Evolutionary conservation across 2,329 filamentous ascomycete species (phyloP).

Genomic region (Colletotrichum cuscutae): DNA sequence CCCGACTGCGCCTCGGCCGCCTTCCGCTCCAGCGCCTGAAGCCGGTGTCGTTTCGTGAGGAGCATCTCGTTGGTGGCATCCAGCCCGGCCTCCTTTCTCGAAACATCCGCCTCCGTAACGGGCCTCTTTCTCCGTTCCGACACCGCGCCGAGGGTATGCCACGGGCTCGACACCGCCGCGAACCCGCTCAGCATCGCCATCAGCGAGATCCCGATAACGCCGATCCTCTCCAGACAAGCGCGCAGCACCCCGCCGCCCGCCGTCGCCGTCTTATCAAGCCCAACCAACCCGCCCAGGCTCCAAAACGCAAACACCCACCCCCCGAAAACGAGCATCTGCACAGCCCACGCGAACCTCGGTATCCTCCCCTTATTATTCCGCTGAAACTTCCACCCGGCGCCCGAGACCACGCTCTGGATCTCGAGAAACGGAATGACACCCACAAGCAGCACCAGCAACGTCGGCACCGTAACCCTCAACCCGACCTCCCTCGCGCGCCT

Average conservation of each 20-base stretch:
- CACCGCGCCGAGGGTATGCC: conserved; percentile 81
- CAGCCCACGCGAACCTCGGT: conserved; percentile 70
- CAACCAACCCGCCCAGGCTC: conserved; percentile 74
- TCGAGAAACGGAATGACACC: conserved; percentile 83
- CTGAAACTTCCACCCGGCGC: conserved; percentile 71
- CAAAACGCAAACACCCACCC: conserved; percentile 81
- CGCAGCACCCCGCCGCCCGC: conserved; percentile 50
- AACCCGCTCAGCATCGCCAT: conserved; percentile 93
- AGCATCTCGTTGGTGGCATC: conserved; percentile 86
- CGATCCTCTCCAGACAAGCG: conserved; percentile 75
- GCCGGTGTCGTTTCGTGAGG: conserved; percentile 75
- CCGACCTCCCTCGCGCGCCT: conserved; percentile 74
- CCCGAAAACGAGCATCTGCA: conserved; percentile 71
- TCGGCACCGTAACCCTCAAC: conserved; percentile 75
- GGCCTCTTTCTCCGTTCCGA: conserved; percentile 60
- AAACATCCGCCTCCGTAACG: conserved; percentile 79
- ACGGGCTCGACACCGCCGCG: conserved; percentile 86
- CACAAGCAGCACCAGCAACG: conserved; percentile 77
- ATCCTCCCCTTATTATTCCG: conserved; percentile 65
- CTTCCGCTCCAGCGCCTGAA: conserved; percentile 77
- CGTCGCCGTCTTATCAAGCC: conserved; percentile 43
- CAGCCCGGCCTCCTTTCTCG: conserved; percentile 81
- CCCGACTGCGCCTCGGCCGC: conserved; percentile 47
- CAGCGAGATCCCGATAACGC: conserved; percentile 84
- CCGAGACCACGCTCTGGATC: conserved; percentile 71